Conservation (phyloP, 225 moss, liverwort and hornwort species). For the Takakia lepidozioides region DNA sequence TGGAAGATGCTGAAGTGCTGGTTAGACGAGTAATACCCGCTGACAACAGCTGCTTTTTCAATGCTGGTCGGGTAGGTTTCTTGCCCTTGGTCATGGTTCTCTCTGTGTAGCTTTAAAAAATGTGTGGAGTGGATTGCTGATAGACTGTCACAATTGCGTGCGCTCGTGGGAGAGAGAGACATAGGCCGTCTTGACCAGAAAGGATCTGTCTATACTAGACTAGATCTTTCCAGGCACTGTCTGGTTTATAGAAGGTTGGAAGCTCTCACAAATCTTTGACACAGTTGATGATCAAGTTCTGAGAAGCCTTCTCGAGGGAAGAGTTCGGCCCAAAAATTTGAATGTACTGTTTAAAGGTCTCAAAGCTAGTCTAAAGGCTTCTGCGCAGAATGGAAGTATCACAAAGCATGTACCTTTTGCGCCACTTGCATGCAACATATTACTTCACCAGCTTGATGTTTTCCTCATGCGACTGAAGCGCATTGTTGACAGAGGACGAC, state of each 20-base stretch:
- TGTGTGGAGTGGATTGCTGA: no score
- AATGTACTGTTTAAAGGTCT: constrained; percentile 18
- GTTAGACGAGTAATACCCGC: constrained; percentile 77
- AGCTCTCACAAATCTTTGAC: constrained; percentile 28
- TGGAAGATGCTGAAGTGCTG: constrained; percentile 60
- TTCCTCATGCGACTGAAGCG: constrained; percentile 46
- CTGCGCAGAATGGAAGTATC: constrained; percentile 41
- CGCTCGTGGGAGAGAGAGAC: no score
- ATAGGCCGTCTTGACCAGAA: no score
- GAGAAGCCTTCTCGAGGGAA: constrained; percentile 20
- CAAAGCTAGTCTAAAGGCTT: constrained; percentile 30
- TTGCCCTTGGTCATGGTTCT: neutral
- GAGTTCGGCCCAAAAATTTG: constrained; percentile 10
- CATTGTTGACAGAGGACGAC: constrained; percentile 53
- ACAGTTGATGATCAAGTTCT: constrained; percentile 22
- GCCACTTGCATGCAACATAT: constrained; percentile 40
- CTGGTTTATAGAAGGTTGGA: constrained; percentile 42
- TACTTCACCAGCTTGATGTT: constrained; percentile 38
- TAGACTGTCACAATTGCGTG: no score
- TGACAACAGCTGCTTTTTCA: constrained; percentile 97
- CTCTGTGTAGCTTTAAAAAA: no score
- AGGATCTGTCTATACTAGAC: no score
- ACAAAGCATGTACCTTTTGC: constrained; percentile 38
- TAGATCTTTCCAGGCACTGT: constrained; percentile 45
- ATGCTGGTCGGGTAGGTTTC: constrained; percentile 83